Base-by-base conservation (phyloP, 1,139 yeast genomes). In the Williopsis jadinii region DNA sequence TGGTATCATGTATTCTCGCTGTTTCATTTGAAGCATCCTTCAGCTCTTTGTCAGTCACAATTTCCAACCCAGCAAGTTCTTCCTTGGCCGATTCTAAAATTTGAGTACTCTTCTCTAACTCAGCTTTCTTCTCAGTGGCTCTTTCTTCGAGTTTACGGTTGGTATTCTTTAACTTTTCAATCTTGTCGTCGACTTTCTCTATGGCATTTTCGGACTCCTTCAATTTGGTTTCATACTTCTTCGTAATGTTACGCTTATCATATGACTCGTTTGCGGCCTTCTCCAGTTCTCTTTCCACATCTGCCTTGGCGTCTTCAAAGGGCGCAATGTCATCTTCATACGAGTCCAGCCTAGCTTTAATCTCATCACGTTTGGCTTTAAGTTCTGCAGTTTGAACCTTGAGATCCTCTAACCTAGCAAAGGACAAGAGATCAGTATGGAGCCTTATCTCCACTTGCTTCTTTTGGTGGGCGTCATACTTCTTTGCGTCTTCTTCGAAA, bases 361-460 rank as follows among this genome's bases (percentile, higher is more conserved):
- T 69, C 11, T 55, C 54, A 31, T 75, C 73, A 43, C 72, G 68
- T 28, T 64, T 66, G 15, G 54, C 52, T 51, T 74, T 76, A 38
- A 71, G 62, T 11, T 58, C 56, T 29, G 66, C 62, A 37, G 68
- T 65, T 41, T 64, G 64, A n/a, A 55, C 60, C 46, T 72, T 78
- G 45, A 73, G 65, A 41, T 77, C 83, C 39, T 76, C 74, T 3
- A 77, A 61, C 45, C 72, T 70, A 0, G 81, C 86, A 58, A 77
- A 81, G 0, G 88, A 88, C 31, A 80, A 57, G 32, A 81, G 60
- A 47, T 68, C 67, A 40, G 66, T 62, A 54, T 80, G 81, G 34
- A 66, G 58, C 11, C 67, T 68, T 9, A 80, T 62, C 36, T 76
- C 74, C 32, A 61, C 53, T 29, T 70, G 54, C 41, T 59, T 63